Conservation (phyloP, 2,329 filamentous ascomycete species). For the Diaporthe citrichinensis region DNA sequence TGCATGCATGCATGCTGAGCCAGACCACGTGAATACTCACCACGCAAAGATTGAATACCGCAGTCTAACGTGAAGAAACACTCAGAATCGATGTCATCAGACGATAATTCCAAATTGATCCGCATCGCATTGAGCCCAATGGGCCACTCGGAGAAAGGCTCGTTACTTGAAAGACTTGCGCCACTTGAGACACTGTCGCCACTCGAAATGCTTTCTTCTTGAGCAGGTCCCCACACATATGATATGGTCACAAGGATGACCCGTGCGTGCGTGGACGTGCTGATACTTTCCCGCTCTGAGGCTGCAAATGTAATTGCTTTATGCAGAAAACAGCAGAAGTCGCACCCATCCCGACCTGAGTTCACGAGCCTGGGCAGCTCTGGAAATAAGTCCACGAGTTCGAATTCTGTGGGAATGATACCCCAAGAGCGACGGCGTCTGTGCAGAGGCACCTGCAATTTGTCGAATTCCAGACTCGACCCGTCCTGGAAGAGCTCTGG, state of each 20-base stretch:
- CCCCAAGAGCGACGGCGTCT: neutral
- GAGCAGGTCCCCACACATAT: neutral
- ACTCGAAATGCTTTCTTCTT: neutral
- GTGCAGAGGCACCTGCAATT: neutral
- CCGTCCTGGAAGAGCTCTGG: neutral
- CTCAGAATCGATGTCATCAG: neutral
- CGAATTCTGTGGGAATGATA: neutral
- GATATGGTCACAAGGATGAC: neutral
- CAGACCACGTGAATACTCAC: neutral
- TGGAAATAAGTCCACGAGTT: neutral
- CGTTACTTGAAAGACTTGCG: neutral
- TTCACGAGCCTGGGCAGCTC: neutral
- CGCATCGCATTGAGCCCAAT: neutral
- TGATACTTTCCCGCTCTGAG: too few relatives aligned
- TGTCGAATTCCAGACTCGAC: neutral
- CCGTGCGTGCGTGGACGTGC: neutral
- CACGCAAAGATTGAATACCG: neutral
- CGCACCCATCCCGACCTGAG: neutral
- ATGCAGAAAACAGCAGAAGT: neutral
- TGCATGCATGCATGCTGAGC: neutral
- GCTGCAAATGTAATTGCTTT: neutral
- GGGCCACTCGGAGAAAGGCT: neutral
- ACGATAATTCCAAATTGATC: neutral
- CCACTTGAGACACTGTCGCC: neutral
- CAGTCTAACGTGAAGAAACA: neutral